phyloP scores from a whole-genome alignment of 768 basidiomycete genomes.

The Dendrothele bispora region DNA sequence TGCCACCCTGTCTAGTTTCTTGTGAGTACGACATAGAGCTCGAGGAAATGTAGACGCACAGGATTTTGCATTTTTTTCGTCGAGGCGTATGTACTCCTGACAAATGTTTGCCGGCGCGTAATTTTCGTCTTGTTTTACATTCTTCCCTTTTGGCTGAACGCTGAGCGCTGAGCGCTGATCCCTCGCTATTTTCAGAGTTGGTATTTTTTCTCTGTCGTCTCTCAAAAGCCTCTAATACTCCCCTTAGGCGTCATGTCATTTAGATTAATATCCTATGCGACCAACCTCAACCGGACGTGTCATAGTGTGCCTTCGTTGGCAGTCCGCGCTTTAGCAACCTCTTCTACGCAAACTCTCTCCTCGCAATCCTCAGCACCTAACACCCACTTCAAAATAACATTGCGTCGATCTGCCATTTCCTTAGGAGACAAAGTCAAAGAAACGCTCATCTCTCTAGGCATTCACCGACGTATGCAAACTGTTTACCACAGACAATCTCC shows the following conservation, averaged over 20 bases:
- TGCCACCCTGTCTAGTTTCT: constrained; percentile 65
- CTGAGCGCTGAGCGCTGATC: too few species aligned
- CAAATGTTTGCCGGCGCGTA: background rate
- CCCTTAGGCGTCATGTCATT: background rate
- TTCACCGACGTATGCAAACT: constrained; percentile 80
- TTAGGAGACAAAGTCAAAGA: constrained; percentile 69
- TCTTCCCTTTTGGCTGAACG: background rate
- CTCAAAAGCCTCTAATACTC: background rate
- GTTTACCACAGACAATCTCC: constrained; percentile 78
- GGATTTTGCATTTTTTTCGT: constrained; percentile 14
- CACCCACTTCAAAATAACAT: constrained; percentile 89
- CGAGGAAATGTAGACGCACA: constrained; percentile 12
- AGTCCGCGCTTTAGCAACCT: background rate
- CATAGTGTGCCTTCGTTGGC: background rate
- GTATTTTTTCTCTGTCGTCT: too few species aligned
- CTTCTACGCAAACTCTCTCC: background rate
- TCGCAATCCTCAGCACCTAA: constrained; percentile 12
- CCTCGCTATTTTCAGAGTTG: too few species aligned
- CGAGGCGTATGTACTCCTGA: background rate
- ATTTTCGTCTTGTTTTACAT: background rate
- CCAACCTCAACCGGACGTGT: background rate
- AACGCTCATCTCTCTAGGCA: constrained; percentile 80
- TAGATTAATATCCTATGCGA: background rate
- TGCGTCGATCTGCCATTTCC: constrained; percentile 84
- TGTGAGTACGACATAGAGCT: constrained; percentile 22